A percentile compares a stretch with the other conserved stretches of the same genome.
Evolutionary conservation across 2,329 filamentous ascomycete genomes (phyloP).

Genomic region (Ophiostoma sp.): DNA sequence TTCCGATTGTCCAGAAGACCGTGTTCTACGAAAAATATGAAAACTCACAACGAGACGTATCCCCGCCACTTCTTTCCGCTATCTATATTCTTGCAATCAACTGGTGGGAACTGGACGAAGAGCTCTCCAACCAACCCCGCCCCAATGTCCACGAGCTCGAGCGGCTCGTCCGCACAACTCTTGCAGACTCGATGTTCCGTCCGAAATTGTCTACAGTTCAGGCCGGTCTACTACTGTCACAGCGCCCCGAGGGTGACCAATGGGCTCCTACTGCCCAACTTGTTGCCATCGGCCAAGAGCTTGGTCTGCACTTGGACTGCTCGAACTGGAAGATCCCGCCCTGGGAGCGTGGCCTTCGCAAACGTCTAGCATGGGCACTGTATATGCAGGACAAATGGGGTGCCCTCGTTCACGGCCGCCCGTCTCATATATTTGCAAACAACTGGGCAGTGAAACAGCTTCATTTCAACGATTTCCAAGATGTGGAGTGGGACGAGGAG

Average conservation of each 20-base stretch:
- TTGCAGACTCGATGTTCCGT: slow-evolving; percentile 44
- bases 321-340: slow-evolving; percentile 56
- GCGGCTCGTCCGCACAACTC: slow-evolving; percentile 36
- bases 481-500: slow-evolving; percentile 61
- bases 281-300: slow-evolving; percentile 52
- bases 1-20: slow-evolving; percentile 55
- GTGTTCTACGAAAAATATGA: slow-evolving; percentile 58
- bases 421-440: slow-evolving; percentile 63
- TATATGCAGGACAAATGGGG: slow-evolving; percentile 72
- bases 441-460: slow-evolving; percentile 73
- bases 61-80: slow-evolving; percentile 53
- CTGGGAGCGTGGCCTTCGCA: slow-evolving; percentile 58
- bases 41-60: slow-evolving; percentile 52
- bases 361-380: slow-evolving; percentile 57
- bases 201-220: slow-evolving; percentile 53
- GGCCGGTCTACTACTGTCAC: slow-evolving; percentile 49
- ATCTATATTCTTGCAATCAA: slow-evolving; percentile 58
- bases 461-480: slow-evolving; percentile 64
- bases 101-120: slow-evolving; percentile 55
- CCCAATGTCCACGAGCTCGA: slow-evolving; percentile 38
- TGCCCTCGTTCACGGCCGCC: slow-evolving; percentile 75
- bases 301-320: slow-evolving; percentile 57
- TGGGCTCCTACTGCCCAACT: slow-evolving; percentile 49
- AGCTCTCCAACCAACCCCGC: slow-evolving; percentile 42
- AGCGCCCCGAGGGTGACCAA: slow-evolving; percentile 43